Evolutionary conservation across 1,139 yeast species (phyloP), one percentile per base, ranked within the genome.

Genomic region (Kurtzmaniella quercitrusa): DNA sequence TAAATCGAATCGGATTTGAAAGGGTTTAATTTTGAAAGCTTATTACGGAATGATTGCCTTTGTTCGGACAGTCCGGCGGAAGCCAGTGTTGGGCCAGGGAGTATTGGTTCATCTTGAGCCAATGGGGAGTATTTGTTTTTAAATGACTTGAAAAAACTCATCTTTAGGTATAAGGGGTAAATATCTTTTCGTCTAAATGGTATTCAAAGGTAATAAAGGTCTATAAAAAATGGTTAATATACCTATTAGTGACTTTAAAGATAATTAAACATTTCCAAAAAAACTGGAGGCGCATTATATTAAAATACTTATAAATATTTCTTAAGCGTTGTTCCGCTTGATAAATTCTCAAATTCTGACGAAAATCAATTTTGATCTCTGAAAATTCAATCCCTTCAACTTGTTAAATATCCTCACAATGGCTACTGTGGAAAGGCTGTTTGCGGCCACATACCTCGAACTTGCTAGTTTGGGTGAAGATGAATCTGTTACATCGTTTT

Each of bases 81-180:
- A 18, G 56, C 52, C 0, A 76, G 67, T 5, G 53, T 74, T 20
- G 76, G 76, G 1, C 70, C 59, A 2, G 76, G 76, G 30, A 69
- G 57, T 3, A 69, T 65, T 0, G 70, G 67, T 9, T 65, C 68
- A 34, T 52, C 55, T 45, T 66, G 71, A 14, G 61, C 39, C 42
- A 71, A 51, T 11, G 71, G 70, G 1, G 63, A 42, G 51, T 71
- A 71, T 17, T 50, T 55, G 34, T 40, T 46, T 14, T 41, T 45
- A 44, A 69, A 67, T 2, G 67, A 56, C 47, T 66, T 68, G 50
- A 70, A 67, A 59, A 69, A 67, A 50, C 64, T 66, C 76, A 70
- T 69, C 4, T 12, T 26, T 21, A 22, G 33, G 30, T 16, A 22
- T 23, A n/a, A n/a, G n/a, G 15, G 2, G n/a, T n/a, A n/a, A n/a